Conservation (phyloP, 208 protist species). For the Trypanosomatidae sp. region DNA sequence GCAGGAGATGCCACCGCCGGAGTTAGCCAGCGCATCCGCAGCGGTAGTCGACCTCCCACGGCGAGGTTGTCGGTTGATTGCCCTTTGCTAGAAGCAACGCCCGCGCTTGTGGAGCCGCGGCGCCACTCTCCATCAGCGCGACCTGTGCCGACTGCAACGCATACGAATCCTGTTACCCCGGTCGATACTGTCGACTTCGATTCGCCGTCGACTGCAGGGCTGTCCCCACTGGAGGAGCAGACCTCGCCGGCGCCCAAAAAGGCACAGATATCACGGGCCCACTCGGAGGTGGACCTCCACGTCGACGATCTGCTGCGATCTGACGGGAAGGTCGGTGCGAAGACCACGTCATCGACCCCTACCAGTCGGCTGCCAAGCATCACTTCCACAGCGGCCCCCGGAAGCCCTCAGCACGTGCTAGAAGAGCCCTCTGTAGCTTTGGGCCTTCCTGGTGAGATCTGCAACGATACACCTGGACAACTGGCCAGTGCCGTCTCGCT, state of each 20-base stretch:
- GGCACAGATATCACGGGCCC: not conserved
- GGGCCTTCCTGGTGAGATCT: slow-evolving; percentile 5
- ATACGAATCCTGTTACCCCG: not conserved
- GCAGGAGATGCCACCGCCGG: not conserved
- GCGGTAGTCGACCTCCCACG: not conserved
- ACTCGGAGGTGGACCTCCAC: not conserved
- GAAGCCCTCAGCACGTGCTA: slow-evolving; percentile 6
- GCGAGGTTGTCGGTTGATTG: slow-evolving; percentile 4
- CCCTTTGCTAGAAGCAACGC: not conserved
- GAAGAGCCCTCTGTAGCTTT: not conserved
- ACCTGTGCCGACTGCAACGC: not conserved
- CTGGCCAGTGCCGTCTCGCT: not conserved
- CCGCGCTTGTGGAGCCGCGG: slow-evolving; percentile 24
- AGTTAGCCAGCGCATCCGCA: not conserved
- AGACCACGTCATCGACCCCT: not conserved
- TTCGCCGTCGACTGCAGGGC: not conserved
- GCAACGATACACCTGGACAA: slow-evolving; percentile 6
- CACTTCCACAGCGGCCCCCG: slow-evolving; percentile 16
- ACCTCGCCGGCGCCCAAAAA: not conserved
- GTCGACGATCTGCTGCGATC: slow-evolving; percentile 2
- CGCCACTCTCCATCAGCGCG: slow-evolving; percentile 11
- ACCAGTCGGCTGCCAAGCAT: slow-evolving; percentile 7
- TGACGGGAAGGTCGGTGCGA: not conserved
- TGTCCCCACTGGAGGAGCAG: slow-evolving; percentile 3
- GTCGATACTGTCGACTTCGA: not conserved